Conservation (phyloP, 1,284 basidiomycete genomes). For the Boletus hoseneyae region DNA sequence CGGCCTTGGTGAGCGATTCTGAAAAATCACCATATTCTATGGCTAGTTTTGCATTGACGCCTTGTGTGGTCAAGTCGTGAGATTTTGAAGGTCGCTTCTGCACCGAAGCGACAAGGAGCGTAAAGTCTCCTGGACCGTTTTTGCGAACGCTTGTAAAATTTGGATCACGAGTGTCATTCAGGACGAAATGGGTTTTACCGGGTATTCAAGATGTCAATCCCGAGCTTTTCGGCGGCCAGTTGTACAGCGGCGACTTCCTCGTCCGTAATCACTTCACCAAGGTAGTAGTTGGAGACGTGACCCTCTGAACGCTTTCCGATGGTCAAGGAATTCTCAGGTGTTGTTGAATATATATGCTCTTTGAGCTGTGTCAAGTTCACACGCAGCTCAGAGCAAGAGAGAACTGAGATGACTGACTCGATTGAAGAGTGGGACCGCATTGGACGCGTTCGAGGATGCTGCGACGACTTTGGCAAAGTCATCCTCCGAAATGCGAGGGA, state of each 20-base stretch:
- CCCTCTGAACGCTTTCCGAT: conserved; percentile 77
- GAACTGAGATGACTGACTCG: conserved; percentile 40
- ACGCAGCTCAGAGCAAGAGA: conserved; percentile 1
- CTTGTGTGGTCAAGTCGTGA: conserved; percentile 46
- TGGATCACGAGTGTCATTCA: background rate
- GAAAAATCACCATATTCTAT: conserved; percentile 74
- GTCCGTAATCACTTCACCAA: conserved; percentile 65
- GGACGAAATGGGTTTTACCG: conserved; percentile 43
- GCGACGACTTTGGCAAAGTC: conserved; percentile 63
- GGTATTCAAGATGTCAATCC: conserved; percentile 77
- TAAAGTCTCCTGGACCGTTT: conserved; percentile 55
- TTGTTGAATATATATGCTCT: conserved; percentile 64
- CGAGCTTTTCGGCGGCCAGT: conserved; percentile 65
- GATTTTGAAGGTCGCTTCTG: conserved; percentile 37
- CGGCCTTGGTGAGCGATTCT: conserved; percentile 49
- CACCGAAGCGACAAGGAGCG: conserved; percentile 71
- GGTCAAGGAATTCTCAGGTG: conserved; percentile 62
- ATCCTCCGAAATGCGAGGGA: conserved; percentile 61
- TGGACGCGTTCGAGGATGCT: conserved; percentile 54
- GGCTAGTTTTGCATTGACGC: conserved; percentile 48
- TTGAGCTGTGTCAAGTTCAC: conserved; percentile 47
- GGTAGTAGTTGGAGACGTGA: conserved; percentile 81
- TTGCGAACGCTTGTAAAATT: conserved; percentile 56
- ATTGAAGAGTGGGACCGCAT: conserved; percentile 60
- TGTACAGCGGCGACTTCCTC: conserved; percentile 75